Conservation (phyloP, 148 eudicot genomes). For the Cornus florida region DNA sequence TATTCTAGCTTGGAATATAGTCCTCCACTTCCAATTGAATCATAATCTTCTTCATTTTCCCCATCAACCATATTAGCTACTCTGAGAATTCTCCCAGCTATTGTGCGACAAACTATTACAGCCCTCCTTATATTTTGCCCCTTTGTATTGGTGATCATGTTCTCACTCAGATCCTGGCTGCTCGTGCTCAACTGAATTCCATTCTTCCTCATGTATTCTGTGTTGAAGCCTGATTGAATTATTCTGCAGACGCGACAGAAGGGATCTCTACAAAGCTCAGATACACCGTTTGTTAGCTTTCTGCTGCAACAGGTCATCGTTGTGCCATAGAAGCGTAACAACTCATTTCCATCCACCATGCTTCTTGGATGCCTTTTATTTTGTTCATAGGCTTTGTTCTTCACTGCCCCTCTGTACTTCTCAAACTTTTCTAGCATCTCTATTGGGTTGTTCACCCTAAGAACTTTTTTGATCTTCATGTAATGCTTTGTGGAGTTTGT, state of each 20-base stretch:
- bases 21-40: conserved; percentile 11
- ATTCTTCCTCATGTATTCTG: not conserved
- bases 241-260: conserved; percentile 6
- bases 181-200: conserved; percentile 20
- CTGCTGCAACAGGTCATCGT: conserved; percentile 15
- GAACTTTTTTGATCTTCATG: conserved; percentile 21
- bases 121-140: conserved; percentile 17
- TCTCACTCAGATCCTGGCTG: conserved; percentile 12
- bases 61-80: conserved; percentile 2
- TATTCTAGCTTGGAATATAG: not conserved
- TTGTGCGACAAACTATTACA: conserved; percentile 10
- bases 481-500: conserved; percentile 17
- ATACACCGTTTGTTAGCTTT: not conserved
- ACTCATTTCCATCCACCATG: conserved; percentile 24
- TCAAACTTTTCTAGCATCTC: conserved; percentile 32
- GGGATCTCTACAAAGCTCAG: conserved; percentile 3
- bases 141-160: not conserved
- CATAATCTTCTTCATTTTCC: conserved; percentile 6
- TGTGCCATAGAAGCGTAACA: conserved; percentile 24
- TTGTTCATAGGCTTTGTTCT: conserved; percentile 9
- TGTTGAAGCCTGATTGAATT: conserved; percentile 15
- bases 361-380: conserved; percentile 27
- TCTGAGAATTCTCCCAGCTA: conserved; percentile 8
- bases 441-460: conserved; percentile 26
- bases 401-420: conserved; percentile 31